Percentiles rank a stretch among this genome's conserved stretches.
Evolutionary conservation across 75 land plant genomes (phyloP).

Genomic region (Sequoia sempervirens): DNA sequence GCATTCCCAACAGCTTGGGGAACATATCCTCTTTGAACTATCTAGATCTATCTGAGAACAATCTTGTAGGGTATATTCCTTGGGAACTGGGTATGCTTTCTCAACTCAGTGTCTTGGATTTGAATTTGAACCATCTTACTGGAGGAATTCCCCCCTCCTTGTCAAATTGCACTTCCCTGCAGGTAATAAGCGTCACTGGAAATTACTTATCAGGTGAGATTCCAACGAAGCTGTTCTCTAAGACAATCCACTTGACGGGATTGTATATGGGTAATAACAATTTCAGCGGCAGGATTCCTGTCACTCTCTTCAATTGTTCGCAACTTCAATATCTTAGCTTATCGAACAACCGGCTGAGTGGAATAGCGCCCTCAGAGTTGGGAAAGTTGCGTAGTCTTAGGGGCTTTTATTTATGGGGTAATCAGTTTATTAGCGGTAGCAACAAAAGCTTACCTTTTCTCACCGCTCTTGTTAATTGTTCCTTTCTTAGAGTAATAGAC

Average conservation of each 20-base stretch:
- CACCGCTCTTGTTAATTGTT: neutral
- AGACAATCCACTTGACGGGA: neutral
- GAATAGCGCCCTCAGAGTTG: neutral
- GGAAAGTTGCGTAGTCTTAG: no score
- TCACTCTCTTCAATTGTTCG: neutral
- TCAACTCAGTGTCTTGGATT: neutral
- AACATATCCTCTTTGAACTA: conserved; percentile 50
- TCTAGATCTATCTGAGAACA: conserved; percentile 63
- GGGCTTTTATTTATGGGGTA: neutral
- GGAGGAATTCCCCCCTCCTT: neutral
- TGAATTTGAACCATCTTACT: neutral
- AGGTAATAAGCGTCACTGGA: neutral
- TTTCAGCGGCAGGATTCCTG: neutral
- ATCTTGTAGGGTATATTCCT: conserved; percentile 65
- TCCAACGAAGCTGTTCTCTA: neutral
- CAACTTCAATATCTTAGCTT: neutral
- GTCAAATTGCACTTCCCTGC: neutral
- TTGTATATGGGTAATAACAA: neutral
- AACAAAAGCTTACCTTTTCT: neutral
- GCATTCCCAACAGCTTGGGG: conserved; percentile 54
- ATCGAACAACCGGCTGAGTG: neutral
- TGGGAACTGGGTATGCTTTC: neutral
- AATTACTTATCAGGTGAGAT: neutral
- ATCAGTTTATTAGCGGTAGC: neutral
- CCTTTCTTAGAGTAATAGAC: neutral